Conservation (phyloP, 192 early-diverging fungal species). For the Coemansia sp. region DNA sequence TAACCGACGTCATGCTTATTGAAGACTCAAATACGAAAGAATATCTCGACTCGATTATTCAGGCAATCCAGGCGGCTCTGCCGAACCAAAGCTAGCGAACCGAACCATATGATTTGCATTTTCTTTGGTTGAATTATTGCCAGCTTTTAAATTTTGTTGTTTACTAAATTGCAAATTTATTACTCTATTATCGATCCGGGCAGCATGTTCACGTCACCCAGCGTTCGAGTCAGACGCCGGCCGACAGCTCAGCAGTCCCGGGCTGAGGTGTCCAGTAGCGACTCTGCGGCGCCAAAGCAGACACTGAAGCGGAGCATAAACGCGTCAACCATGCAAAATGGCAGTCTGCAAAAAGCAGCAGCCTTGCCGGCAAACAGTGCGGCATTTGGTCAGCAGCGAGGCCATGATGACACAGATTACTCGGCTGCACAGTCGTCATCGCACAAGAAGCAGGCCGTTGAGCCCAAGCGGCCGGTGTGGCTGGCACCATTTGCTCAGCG, state of each 20-base stretch:
- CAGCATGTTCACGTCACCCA: constrained; percentile 39
- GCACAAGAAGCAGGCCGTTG: constrained; percentile 19
- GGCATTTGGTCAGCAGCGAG: background rate
- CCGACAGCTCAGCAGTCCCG: constrained; percentile 2
- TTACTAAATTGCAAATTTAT: background rate
- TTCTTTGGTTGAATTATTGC: too few relatives aligned
- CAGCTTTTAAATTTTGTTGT: background rate
- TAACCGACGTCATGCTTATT: constrained; percentile 15
- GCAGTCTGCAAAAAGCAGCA: background rate
- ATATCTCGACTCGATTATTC: constrained; percentile 5
- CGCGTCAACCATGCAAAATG: background rate
- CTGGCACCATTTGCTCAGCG: constrained; percentile 6
- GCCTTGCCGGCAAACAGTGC: background rate
- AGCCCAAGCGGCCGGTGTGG: constrained; percentile 14
- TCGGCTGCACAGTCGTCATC: background rate
- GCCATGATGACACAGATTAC: background rate
- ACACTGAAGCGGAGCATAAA: constrained; percentile 8
- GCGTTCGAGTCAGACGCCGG: constrained; percentile 26
- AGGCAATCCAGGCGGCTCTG: background rate
- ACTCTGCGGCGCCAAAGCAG: background rate
- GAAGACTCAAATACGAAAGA: constrained; percentile 29
- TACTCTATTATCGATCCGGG: background rate
- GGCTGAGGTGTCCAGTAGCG: background rate
- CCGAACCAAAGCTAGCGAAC: constrained; percentile 1
- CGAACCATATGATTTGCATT: background rate